A percentile compares a stretch with the other conserved stretches of the same genome.
Evolutionary conservation across 2,329 filamentous ascomycete genomes (phyloP).

Genomic region (Aspergillus piperis): DNA sequence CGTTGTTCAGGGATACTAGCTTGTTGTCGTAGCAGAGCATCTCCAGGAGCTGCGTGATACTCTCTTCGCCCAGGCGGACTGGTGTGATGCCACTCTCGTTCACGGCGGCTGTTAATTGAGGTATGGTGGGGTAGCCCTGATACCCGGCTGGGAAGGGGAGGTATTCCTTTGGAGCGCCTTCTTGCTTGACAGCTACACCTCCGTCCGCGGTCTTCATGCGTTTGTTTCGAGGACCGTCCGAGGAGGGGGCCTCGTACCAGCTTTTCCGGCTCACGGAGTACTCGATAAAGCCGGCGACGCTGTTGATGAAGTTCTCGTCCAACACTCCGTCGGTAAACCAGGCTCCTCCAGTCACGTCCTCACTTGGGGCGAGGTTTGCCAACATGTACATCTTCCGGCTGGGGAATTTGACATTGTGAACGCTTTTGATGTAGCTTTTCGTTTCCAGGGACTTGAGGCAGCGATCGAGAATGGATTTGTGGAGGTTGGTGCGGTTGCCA

Average conservation of each 20-base stretch:
- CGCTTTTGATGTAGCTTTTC: conserved; percentile 79
- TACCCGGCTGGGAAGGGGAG: conserved; percentile 65
- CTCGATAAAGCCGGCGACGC: conserved; percentile 71
- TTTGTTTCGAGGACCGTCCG: conserved; percentile 45
- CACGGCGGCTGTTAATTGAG: conserved; percentile 74
- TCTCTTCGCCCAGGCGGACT: conserved; percentile 67
- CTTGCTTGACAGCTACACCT: conserved; percentile 34
- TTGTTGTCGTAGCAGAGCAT: conserved; percentile 87
- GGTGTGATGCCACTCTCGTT: conserved; percentile 69
- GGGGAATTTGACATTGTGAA: conserved; percentile 89
- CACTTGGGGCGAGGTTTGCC: conserved; percentile 76
- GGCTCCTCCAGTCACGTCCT: conserved; percentile 87
- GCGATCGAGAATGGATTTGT: conserved; percentile 78
- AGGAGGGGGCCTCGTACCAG: conserved; percentile 59
- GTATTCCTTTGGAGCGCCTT: conserved; percentile 34
- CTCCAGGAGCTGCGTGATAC: conserved; percentile 83
- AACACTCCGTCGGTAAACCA: conserved; percentile 93
- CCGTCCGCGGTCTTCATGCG: conserved; percentile 40
- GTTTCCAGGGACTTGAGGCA: conserved; percentile 80
- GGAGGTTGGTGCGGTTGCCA: conserved; percentile 75
- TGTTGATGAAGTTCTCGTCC: conserved; percentile 83
- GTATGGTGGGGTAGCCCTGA: conserved; percentile 75
- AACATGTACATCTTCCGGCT: conserved; percentile 97
- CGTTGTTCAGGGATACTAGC: conserved; percentile 63
- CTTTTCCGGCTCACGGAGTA: conserved; percentile 71